Conservation (phyloP, 2,329 filamentous ascomycete genomes). For the Fusarium protoensiforme region DNA sequence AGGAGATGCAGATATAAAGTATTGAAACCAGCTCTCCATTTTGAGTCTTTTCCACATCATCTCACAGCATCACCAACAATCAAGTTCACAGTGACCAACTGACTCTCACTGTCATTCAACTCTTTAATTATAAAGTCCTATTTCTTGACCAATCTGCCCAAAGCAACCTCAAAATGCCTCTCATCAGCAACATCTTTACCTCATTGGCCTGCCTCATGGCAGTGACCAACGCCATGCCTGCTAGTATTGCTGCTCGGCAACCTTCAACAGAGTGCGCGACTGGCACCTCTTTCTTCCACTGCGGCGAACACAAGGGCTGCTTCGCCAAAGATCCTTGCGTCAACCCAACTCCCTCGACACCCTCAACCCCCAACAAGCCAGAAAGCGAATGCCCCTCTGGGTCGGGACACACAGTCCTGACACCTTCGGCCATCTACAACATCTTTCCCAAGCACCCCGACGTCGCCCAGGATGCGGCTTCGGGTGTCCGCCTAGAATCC, state of each 20-base stretch:
- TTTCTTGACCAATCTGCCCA: background rate
- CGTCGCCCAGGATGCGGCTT: slow-evolving; percentile 11
- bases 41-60: background rate
- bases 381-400: background rate
- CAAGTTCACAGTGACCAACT: background rate
- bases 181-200: background rate
- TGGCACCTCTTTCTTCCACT: slow-evolving; percentile 11
- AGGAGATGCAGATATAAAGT: background rate
- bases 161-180: slow-evolving; percentile 12
- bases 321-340: slow-evolving; percentile 12
- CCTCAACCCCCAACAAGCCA: background rate
- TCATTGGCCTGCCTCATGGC: slow-evolving; percentile 10
- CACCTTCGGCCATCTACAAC: slow-evolving; percentile 3
- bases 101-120: background rate
- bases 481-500: slow-evolving; percentile 37
- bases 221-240: slow-evolving; percentile 9
- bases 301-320: slow-evolving; percentile 1
- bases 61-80: background rate
- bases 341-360: background rate
- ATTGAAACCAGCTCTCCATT: background rate
- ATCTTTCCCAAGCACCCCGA: slow-evolving; percentile 29
- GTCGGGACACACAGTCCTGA: background rate
- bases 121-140: background rate
- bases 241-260: background rate
- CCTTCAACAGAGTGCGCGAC: slow-evolving; percentile 2